Percentiles rank a stretch among this genome's conserved stretches.
Evolutionary conservation across 768 basidiomycete genomes (phyloP).

Genomic region (Coprinellus aureogranulatus): DNA sequence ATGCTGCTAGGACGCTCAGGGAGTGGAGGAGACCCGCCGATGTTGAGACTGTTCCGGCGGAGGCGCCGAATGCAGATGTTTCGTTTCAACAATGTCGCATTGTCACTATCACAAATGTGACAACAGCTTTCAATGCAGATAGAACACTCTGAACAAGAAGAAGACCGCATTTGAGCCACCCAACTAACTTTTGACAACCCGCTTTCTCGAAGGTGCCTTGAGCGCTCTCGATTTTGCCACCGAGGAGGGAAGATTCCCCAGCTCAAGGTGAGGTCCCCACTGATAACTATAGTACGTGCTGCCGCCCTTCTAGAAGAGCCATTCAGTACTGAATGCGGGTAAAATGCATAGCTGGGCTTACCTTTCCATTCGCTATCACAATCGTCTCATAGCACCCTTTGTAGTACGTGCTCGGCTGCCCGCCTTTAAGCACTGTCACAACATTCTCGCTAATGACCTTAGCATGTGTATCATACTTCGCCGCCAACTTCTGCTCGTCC

Average conservation of each 20-base stretch:
- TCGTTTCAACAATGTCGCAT: no score
- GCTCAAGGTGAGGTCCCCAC: conserved; percentile 39
- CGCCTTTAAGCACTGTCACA: conserved; percentile 12
- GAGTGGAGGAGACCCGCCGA: no score
- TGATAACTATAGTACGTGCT: conserved; percentile 40
- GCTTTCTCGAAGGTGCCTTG: conserved; percentile 18
- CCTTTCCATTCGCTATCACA: conserved; percentile 56
- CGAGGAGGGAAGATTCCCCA: conserved; percentile 45
- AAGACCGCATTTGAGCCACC: no score
- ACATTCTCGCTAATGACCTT: conserved; percentile 35
- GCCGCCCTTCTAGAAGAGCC: conserved; percentile 35
- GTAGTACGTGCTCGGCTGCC: conserved; percentile 35
- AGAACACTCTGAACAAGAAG: no score
- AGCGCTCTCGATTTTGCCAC: conserved; percentile 40
- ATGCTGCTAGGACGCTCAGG: no score
- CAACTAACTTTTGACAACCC: background rate
- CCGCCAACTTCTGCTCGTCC: conserved; percentile 57
- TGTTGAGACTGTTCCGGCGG: no score
- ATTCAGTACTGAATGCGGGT: background rate
- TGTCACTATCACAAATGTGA: no score
- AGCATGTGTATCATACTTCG: conserved; percentile 46
- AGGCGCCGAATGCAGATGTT: no score
- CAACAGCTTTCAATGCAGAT: no score
- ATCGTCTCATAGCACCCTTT: conserved; percentile 53
- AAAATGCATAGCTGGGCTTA: conserved; percentile 21